phyloP scores from a whole-genome alignment of 164 flowering plant genomes.

The Tinospora cordifolia region DNA sequence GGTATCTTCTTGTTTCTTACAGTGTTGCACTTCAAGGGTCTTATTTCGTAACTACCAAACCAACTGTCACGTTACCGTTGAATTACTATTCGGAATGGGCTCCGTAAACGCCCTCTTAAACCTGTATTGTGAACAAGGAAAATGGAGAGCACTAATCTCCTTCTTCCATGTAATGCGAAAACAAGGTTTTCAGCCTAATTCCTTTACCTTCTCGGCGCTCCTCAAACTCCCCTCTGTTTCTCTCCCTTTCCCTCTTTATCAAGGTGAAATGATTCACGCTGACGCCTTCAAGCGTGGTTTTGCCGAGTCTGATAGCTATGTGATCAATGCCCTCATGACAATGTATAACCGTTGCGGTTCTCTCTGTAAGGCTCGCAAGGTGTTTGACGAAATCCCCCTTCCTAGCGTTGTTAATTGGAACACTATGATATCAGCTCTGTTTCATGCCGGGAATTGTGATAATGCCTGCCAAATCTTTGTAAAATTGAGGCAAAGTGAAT shows the following conservation, averaged over 20 bases:
- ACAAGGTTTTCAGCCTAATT: constrained; percentile 20
- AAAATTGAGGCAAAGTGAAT: constrained; percentile 6
- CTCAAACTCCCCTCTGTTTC: background rate
- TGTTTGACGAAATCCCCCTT: constrained; percentile 19
- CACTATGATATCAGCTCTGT: constrained; percentile 17
- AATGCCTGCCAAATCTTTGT: constrained; percentile 14
- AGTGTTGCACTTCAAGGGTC: too few species aligned
- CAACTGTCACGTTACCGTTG: background rate
- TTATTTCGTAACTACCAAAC: background rate
- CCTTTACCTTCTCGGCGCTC: constrained; percentile 19
- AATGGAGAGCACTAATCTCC: constrained; percentile 18
- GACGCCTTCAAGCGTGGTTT: constrained; percentile 23
- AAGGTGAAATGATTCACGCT: constrained; percentile 19
- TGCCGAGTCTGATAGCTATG: constrained; percentile 10
- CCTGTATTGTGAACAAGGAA: constrained; percentile 10
- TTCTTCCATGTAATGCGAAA: constrained; percentile 13
- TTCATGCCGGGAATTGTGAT: constrained; percentile 16
- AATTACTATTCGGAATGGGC: constrained; percentile 10
- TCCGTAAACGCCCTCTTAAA: constrained; percentile 14
- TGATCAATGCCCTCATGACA: constrained; percentile 14
- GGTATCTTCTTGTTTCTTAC: too few species aligned
- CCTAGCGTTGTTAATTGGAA: constrained; percentile 17
- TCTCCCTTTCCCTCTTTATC: background rate
- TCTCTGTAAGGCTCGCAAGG: constrained; percentile 12
- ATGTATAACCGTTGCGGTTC: constrained; percentile 13